Evolutionary conservation across 2,329 filamentous ascomycete genomes (phyloP).

Genomic region (Clathrospora elynae): DNA sequence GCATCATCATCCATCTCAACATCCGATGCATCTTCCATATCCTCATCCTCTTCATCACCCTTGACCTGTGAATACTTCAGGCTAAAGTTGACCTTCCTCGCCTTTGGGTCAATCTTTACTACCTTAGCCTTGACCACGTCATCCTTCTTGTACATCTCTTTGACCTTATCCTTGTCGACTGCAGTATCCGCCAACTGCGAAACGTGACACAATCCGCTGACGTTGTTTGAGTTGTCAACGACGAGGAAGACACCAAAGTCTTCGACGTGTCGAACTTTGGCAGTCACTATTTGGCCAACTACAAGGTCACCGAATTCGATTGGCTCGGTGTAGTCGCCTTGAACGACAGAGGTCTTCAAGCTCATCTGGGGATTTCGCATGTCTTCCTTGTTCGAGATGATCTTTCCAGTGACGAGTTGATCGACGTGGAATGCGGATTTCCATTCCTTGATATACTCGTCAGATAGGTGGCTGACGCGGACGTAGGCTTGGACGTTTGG

Average conservation of each 20-base stretch:
- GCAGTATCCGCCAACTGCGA: constrained; percentile 87
- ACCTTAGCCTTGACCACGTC: constrained; percentile 93
- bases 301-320: constrained; percentile 78
- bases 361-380: constrained; percentile 80
- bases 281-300: constrained; percentile 80
- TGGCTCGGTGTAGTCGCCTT: constrained; percentile 75
- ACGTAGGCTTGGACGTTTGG: constrained; percentile 82
- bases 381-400: constrained; percentile 71
- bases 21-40: constrained; percentile 47
- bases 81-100: constrained; percentile 83
- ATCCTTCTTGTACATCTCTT: constrained; percentile 85
- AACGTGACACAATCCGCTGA: constrained; percentile 91
- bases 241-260: constrained; percentile 95
- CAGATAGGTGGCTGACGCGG: constrained; percentile 85
- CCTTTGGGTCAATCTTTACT: constrained; percentile 73
- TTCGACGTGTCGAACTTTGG: constrained; percentile 90
- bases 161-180: constrained; percentile 85
- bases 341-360: constrained; percentile 82
- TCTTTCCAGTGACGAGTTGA: constrained; percentile 86
- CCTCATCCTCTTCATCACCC: constrained; percentile 54
- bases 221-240: constrained; percentile 81
- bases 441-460: constrained; percentile 93
- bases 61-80: constrained; percentile 92
- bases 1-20: constrained; percentile 31
- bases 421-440: constrained; percentile 85